phyloP scores from a whole-genome alignment of 2,329 filamentous ascomycete genomes.

The Pseudogymnoascus sp. region DNA sequence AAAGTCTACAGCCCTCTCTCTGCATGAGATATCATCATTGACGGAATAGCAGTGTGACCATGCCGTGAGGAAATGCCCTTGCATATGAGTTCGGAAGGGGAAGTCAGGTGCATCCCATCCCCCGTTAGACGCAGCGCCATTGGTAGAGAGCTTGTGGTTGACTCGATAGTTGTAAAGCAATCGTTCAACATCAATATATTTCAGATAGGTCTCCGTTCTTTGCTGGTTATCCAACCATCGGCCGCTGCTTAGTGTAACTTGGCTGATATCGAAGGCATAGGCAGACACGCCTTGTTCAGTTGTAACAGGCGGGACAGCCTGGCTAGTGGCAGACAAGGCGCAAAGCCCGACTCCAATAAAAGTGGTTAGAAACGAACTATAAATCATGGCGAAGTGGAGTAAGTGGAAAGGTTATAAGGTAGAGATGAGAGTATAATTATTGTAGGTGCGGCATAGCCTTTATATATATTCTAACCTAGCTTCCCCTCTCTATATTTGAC shows the following conservation, averaged over 20 bases:
- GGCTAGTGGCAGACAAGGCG: neutral
- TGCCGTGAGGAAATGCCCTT: constrained; percentile 44
- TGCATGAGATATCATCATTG: constrained; percentile 34
- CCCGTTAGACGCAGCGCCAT: constrained; percentile 38
- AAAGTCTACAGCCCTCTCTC: constrained; percentile 37
- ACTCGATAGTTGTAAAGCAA: constrained; percentile 40
- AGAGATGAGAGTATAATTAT: neutral
- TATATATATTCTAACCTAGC: neutral
- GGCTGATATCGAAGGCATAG: constrained; percentile 32
- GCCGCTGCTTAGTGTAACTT: constrained; percentile 33
- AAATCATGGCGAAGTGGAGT: neutral
- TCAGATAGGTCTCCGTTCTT: constrained; percentile 41
- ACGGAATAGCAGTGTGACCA: constrained; percentile 44
- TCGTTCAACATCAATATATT: constrained; percentile 39
- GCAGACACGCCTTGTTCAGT: neutral
- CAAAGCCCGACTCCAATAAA: neutral
- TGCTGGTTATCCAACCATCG: constrained; percentile 40
- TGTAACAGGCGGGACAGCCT: neutral
- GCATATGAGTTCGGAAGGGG: constrained; percentile 44
- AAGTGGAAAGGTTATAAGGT: neutral
- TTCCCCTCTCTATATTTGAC: neutral
- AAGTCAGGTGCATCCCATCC: constrained; percentile 50
- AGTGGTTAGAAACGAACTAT: neutral
- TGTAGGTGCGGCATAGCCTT: neutral
- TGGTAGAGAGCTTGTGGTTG: constrained; percentile 40